A percentile compares a stretch with the other conserved stretches of the same genome.
Evolutionary conservation across 352 stramenopile species (phyloP).

Genomic region (Elongisporangium undulatum): DNA sequence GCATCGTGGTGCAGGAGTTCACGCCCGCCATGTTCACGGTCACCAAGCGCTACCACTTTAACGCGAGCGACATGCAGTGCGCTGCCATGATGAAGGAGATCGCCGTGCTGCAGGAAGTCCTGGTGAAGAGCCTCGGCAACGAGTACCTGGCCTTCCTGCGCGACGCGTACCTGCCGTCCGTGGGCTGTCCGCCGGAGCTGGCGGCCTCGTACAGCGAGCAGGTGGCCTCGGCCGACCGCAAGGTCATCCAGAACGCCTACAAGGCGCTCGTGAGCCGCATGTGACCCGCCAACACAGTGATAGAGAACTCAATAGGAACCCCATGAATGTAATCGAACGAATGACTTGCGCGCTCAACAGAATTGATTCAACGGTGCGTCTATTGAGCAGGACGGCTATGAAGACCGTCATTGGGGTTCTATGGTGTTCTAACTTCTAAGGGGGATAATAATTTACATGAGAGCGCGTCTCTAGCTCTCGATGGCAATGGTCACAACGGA

Average conservation of each 20-base stretch:
- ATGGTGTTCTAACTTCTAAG: background rate
- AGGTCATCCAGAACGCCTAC: slow-evolving; percentile 59
- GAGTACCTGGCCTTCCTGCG: slow-evolving; percentile 63
- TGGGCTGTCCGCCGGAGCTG: slow-evolving; percentile 54
- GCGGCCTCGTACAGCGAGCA: slow-evolving; percentile 56
- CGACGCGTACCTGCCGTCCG: slow-evolving; percentile 54
- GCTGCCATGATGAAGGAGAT: slow-evolving; percentile 69
- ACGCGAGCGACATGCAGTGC: slow-evolving; percentile 68
- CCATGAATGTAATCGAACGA: background rate
- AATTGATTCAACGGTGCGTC: background rate
- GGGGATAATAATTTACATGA: background rate
- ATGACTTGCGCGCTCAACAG: background rate
- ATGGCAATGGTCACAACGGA: background rate
- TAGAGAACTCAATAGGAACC: slow-evolving; percentile 2
- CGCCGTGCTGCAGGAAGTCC: slow-evolving; percentile 58
- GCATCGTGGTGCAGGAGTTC: slow-evolving; percentile 66
- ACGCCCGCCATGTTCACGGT: slow-evolving; percentile 70
- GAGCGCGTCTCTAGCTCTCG: background rate
- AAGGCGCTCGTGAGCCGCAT: slow-evolving; percentile 60
- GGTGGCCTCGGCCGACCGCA: slow-evolving; percentile 53
- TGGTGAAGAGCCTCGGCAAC: slow-evolving; percentile 46
- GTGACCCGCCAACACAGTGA: slow-evolving; percentile 12
- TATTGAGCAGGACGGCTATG: background rate
- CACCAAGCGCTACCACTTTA: slow-evolving; percentile 61
- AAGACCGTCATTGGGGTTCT: background rate